Conservation (phyloP, 116 monocot species). For the Dioscorea cayenensis region DNA sequence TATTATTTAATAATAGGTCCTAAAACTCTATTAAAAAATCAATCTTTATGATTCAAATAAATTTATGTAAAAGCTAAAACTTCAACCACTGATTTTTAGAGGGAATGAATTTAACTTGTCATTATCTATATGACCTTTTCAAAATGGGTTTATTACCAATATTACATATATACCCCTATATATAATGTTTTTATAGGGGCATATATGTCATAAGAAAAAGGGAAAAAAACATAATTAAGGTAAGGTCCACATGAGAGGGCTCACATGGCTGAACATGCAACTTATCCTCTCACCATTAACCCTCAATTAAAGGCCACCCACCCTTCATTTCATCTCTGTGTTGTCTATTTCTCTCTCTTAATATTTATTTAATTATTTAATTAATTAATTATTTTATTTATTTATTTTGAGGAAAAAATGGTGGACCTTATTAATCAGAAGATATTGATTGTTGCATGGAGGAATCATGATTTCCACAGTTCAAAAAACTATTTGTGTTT, state of each 20-base stretch:
- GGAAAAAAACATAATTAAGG: not conserved
- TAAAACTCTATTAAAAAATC: too few species aligned
- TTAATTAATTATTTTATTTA: too few species aligned
- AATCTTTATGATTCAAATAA: too few species aligned
- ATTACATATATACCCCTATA: too few species aligned
- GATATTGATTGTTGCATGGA: not conserved
- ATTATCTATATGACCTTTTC: too few species aligned
- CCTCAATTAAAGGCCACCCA: not conserved
- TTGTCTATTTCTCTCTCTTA: not conserved
- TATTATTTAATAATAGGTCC: too few species aligned
- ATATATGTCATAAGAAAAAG: not conserved
- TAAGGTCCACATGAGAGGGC: not conserved
- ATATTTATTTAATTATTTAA: not conserved
- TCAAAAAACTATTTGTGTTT: not conserved
- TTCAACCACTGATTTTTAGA: too few species aligned
- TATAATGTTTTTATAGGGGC: too few species aligned
- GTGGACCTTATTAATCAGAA: not conserved
- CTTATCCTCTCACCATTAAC: not conserved
- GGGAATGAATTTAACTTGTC: too few species aligned
- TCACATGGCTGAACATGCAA: constrained; percentile 3
- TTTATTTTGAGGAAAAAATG: not conserved
- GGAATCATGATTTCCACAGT: not conserved
- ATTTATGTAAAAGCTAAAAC: too few species aligned
- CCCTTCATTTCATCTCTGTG: not conserved
- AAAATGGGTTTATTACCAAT: too few species aligned